A percentile compares a stretch with the other conserved stretches of the same genome.
Conservation (phyloP, 2,329 filamentous ascomycete genomes). For the Cladophialophora bantiana region DNA sequence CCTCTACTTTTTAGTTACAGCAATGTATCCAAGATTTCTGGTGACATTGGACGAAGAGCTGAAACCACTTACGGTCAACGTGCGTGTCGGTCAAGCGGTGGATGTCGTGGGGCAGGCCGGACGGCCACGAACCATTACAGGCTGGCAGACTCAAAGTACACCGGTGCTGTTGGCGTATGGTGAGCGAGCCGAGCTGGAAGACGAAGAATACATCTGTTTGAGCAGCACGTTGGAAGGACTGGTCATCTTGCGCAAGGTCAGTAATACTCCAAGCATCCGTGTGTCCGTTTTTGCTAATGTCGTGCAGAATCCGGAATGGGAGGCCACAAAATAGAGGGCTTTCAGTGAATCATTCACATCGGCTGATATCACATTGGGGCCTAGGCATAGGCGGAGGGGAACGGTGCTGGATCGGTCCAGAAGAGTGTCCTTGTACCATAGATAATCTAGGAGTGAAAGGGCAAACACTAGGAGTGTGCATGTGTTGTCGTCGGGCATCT, state of each 20-base stretch:
- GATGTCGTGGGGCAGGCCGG: slow-evolving; percentile 98
- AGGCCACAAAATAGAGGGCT: slow-evolving; percentile 46
- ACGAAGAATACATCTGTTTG: slow-evolving; percentile 94
- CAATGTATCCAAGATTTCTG: slow-evolving; percentile 96
- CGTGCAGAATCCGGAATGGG: slow-evolving; percentile 55
- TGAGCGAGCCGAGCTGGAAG: slow-evolving; percentile 94
- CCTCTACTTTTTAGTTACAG: slow-evolving; percentile 94
- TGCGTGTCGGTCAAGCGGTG: slow-evolving; percentile 95
- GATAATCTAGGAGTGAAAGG: slow-evolving; percentile 9
- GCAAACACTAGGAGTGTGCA: background rate
- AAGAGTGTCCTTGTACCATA: slow-evolving; percentile 20
- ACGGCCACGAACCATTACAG: slow-evolving; percentile 97
- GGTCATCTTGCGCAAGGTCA: slow-evolving; percentile 95
- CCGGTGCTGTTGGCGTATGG: slow-evolving; percentile 93
- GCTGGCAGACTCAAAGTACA: slow-evolving; percentile 99
- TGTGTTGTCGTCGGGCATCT: background rate
- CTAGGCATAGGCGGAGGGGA: background rate
- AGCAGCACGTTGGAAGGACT: slow-evolving; percentile 91
- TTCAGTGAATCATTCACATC: background rate
- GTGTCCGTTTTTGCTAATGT: slow-evolving; percentile 40
- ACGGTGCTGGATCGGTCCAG: slow-evolving; percentile 6
- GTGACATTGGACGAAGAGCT: slow-evolving; percentile 95
- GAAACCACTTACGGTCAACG: slow-evolving; percentile 92
- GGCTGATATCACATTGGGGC: background rate
- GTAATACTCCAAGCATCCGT: slow-evolving; percentile 41